phyloP scores from a whole-genome alignment of 306 rosid species.

The Alnus glutinosa region DNA sequence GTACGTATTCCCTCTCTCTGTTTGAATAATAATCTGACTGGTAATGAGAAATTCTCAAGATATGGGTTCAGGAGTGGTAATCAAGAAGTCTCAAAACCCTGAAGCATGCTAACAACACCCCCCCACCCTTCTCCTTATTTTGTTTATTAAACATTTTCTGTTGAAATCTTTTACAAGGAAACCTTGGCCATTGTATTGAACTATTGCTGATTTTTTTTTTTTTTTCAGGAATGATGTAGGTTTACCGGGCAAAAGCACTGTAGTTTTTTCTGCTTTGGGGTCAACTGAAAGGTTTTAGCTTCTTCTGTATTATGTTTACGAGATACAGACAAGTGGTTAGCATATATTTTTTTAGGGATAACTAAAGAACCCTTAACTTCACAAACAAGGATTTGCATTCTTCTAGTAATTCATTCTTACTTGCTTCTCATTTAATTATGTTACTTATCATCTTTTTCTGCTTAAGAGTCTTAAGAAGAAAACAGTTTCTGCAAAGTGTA shows the following conservation, averaged over 20 bases:
- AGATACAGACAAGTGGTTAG: slow-evolving; percentile 8
- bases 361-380: background rate
- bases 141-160: background rate
- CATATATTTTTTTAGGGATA: background rate
- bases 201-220: slow-evolving; percentile 30
- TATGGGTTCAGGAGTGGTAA: background rate
- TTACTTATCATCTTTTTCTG: background rate
- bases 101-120: too few relatives aligned
- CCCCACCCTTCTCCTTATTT: background rate
- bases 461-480: background rate
- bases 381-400: background rate
- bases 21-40: background rate
- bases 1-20: slow-evolving; percentile 40
- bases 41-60: background rate
- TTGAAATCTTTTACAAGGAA: background rate
- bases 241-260: slow-evolving; percentile 57
- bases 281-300: slow-evolving; percentile 78
- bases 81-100: background rate
- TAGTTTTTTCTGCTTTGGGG: slow-evolving; percentile 57
- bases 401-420: background rate
- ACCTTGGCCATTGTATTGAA: slow-evolving; percentile 21
- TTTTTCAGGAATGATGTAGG: slow-evolving; percentile 63
- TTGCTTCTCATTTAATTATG: background rate
- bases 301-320: slow-evolving; percentile 24
- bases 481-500: background rate